These are phyloP conservation scores for Podospora fimiseda DNA, from an alignment of 495 filamentous ascomycete species.

Conservation along the genomic window DNA sequence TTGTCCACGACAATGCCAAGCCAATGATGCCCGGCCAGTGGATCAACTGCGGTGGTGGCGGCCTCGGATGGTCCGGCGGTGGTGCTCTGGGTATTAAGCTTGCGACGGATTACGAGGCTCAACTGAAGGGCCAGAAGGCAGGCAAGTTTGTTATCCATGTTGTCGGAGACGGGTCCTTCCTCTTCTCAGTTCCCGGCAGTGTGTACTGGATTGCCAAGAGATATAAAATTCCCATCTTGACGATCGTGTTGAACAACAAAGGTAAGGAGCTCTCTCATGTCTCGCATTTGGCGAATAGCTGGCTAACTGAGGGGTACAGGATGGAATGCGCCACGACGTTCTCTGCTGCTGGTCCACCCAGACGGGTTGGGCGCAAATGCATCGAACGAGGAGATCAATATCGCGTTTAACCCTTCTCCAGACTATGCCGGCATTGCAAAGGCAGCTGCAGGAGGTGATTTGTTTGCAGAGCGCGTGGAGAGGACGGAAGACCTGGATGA, in stretches of 20 bases:
- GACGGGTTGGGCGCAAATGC: slow-evolving; percentile 71
- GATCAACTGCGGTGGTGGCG: slow-evolving; percentile 93
- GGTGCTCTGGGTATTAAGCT: slow-evolving; percentile 84
- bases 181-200: slow-evolving; percentile 81
- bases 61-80: slow-evolving; percentile 92
- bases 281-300: not conserved
- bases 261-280: slow-evolving; percentile 37
- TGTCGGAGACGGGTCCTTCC: slow-evolving; percentile 86
- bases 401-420: slow-evolving; percentile 76
- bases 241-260: slow-evolving; percentile 91
- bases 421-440: slow-evolving; percentile 91
- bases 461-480: slow-evolving; percentile 58
- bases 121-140: slow-evolving; percentile 50
- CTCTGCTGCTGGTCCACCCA: slow-evolving; percentile 75
- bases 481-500: slow-evolving; percentile 54
- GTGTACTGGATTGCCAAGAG: slow-evolving; percentile 90
- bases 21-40: slow-evolving; percentile 71
- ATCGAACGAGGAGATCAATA: slow-evolving; percentile 82
- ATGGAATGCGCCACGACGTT: slow-evolving; percentile 78
- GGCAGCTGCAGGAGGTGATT: slow-evolving; percentile 68
- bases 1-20: slow-evolving; percentile 77
- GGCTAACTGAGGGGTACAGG: slow-evolving; percentile 37
- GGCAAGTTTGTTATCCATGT: slow-evolving; percentile 87
- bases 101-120: slow-evolving; percentile 58
- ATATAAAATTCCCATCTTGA: slow-evolving; percentile 83